These are phyloP conservation scores for Codiaeum variegatum DNA, from an alignment of 441 rosid species.

Conservation along the genomic window DNA sequence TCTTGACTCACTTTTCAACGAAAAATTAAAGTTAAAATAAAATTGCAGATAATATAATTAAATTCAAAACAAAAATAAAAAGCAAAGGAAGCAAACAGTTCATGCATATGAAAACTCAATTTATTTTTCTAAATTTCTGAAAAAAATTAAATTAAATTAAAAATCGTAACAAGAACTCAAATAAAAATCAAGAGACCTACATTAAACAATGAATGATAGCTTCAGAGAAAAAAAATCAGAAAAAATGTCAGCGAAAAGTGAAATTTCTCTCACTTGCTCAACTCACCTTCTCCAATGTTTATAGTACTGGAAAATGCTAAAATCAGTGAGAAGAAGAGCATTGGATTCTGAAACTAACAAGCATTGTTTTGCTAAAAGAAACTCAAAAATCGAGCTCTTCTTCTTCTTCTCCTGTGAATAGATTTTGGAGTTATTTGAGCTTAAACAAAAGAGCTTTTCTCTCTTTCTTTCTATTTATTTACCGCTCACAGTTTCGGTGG, in stretches of 20 bases:
- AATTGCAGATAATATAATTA: not conserved
- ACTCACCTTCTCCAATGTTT: not conserved
- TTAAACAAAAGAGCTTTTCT: not conserved
- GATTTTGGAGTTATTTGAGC: constrained; percentile 12
- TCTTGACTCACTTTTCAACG: constrained; percentile 30
- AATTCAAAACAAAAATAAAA: constrained; percentile 8
- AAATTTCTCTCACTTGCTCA: not conserved
- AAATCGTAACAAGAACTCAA: no score
- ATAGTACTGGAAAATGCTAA: constrained; percentile 3
- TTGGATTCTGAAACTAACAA: constrained; percentile 37
- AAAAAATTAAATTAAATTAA: not conserved
- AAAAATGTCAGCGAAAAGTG: not conserved
- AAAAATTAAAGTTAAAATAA: constrained; percentile 8
- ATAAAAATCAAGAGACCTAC: not conserved
- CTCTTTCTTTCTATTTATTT: constrained; percentile 2
- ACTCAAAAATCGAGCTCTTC: constrained; percentile 15
- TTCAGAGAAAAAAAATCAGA: not conserved
- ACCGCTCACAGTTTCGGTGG: constrained; percentile 36
- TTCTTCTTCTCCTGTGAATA: constrained; percentile 20
- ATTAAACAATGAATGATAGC: not conserved
- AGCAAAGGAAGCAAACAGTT: not conserved
- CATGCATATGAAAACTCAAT: not conserved
- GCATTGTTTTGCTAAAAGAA: constrained; percentile 39
- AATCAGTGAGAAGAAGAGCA: constrained; percentile 26
- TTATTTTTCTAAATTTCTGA: not conserved